Evolutionary conservation across 805 yeast species (phyloP), one percentile per base, ranked within the genome.

Genomic region (Yarrowia porcina): DNA sequence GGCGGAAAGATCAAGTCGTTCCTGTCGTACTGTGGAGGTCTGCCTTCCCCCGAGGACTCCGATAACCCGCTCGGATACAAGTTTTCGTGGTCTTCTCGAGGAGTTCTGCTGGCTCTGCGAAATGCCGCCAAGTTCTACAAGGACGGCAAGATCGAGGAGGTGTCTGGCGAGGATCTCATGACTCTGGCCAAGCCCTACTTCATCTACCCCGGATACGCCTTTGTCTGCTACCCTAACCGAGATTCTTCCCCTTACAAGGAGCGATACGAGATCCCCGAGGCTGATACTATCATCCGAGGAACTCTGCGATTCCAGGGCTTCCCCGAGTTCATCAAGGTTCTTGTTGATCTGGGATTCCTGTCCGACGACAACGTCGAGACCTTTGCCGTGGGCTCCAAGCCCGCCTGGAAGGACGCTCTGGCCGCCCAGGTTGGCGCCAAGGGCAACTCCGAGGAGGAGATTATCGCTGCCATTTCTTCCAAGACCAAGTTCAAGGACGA

Each of bases 11-110:
- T 94, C 79, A 89, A 83, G 74, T 88, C 96, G 7, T 94, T 94
- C 85, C 79, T 91, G 70, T 90, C 97, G 8, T 94, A 90, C 87
- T 94, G 99, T 80, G 99, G 99, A 79, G 99, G 99, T 72, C 83
- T 94, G 72, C 98, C 98, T 68, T 94, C 99, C 32, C 97, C 99
- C 67, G 99, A 93, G 79, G 84, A 87, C 77, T 93, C 98, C 30
- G 96, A 91, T 79, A 94, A 94, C 80, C 99, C 99, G 64, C 82
- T 94, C 75, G 99, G 99, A 70, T 94, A 94, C 85, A 94, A 94
- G 82, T 94, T 94, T 79, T 92, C 98, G 44, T 94, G 99, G 99
- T 90, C 97, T 32, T 92, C 98, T 36, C 87, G 99, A 78, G 99
- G 99, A 78, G 98, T 94, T 42, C 79, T 94, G 73, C 83, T 94